These are phyloP conservation scores for Xylaria sp. DNA, from an alignment of 2,329 filamentous ascomycete genomes.

Conservation along the genomic window DNA sequence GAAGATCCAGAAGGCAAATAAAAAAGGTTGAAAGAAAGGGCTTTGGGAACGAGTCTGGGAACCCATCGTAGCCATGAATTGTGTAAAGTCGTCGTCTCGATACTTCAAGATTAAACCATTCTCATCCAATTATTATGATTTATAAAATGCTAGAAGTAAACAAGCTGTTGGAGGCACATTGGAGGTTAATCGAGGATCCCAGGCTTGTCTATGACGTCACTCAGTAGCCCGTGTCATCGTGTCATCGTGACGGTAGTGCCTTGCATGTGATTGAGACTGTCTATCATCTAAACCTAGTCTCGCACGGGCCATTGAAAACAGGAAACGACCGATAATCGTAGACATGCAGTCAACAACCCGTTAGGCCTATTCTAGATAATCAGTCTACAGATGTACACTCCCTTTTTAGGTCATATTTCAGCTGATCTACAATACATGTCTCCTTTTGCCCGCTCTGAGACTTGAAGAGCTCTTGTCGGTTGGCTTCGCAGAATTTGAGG, in stretches of 20 bases:
- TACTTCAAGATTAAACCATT: neutral
- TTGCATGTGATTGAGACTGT: constrained; percentile 14
- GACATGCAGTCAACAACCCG: too few relatives aligned
- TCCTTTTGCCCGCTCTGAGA: constrained; percentile 13
- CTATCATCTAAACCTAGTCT: too few relatives aligned
- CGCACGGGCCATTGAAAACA: neutral
- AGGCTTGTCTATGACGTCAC: constrained; percentile 8
- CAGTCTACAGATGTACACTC: too few relatives aligned
- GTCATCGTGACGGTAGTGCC: too few relatives aligned
- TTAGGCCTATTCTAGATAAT: too few relatives aligned
- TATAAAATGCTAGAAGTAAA: too few relatives aligned
- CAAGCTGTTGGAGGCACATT: too few relatives aligned
- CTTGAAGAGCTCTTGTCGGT: neutral
- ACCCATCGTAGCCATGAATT: constrained; percentile 23
- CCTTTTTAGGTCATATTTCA: constrained; percentile 23
- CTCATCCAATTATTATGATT: too few relatives aligned
- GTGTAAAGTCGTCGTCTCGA: neutral
- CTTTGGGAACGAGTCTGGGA: constrained; percentile 41
- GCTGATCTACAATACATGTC: constrained; percentile 19
- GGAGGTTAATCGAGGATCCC: neutral
- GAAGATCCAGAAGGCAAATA: constrained; percentile 67
- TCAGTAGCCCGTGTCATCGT: neutral
- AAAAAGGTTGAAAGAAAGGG: constrained; percentile 57
- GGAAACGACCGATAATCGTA: too few relatives aligned
- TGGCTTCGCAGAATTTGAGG: constrained; percentile 43